Base-by-base conservation (phyloP, 2,329 filamentous ascomycete genomes). In the Pseudocercospora musae region DNA sequence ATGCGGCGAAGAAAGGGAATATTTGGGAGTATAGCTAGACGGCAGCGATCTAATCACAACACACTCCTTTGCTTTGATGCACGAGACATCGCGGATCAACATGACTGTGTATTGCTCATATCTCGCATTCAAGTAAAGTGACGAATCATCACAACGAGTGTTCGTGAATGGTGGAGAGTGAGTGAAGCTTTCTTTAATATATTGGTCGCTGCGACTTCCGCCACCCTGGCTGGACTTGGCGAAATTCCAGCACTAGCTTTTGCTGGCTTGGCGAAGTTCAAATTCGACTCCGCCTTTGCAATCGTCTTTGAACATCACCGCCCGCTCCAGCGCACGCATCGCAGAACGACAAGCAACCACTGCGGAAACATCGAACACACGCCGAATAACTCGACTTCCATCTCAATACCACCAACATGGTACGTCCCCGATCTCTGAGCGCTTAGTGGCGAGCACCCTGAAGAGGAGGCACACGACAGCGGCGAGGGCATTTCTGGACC, bases 391-490 rank as follows among this genome's bases (percentile, higher is more conserved):
- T 58, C 62, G 53, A 62, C 33, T 68, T 62, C 57, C 66, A 62
- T 56, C 58, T 59, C 62, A 66, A 68, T 50, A 71, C 69, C 69
- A 70, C 66, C 62, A 73, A 68, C 55, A 73, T 73, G 71, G 71
- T 73, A 70, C 60, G 71, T 70, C 48, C 4, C 18, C 29, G 27
- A 46, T 59, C 64, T 58, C 52, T 37, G 53, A 59, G 59, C 33
- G 50, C 57, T 31, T 52, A 59, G 64, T 66, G 63, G 66, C 68
- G 61, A 58, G 29, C 58, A 44, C 40, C 57, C 40, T 42, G 52
- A 50, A 40, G 49, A 59, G 27, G 63, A 67, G 61, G 69, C 69
- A 71, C 69, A 71, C 69, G 69, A 72, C 68, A 64, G 58, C 46
- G 50, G 42, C 50, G 54, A 13, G 40, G 44, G 57, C 56, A 53